Percentiles rank a stretch among this genome's conserved stretches.
phyloP scores from a whole-genome alignment of 164 flowering plant species.

The Brasenia schreberi region DNA sequence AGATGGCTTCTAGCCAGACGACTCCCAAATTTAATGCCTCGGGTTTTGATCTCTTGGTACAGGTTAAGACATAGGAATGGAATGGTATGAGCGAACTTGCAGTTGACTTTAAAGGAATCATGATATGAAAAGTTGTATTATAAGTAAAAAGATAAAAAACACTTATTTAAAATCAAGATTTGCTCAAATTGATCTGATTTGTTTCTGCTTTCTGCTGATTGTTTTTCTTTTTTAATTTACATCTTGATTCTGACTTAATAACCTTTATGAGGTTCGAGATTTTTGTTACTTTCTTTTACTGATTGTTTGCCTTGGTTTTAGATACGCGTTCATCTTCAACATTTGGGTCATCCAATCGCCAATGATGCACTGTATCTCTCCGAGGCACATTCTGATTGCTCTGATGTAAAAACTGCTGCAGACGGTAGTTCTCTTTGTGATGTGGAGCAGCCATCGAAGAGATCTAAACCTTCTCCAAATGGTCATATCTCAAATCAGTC shows the following conservation, averaged over 20 bases:
- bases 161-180: too few relatives aligned
- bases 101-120: too few relatives aligned
- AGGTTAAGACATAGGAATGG: too few relatives aligned
- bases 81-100: too few relatives aligned
- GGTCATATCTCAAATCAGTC: slow-evolving; percentile 3
- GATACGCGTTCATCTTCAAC: slow-evolving; percentile 87
- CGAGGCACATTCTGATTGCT: slow-evolving; percentile 23
- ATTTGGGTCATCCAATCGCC: slow-evolving; percentile 82
- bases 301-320: slow-evolving; percentile 7
- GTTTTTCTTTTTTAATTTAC: not conserved
- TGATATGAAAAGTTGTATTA: too few relatives aligned
- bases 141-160: too few relatives aligned
- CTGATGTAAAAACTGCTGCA: slow-evolving; percentile 33
- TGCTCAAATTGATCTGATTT: too few relatives aligned
- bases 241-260: not conserved
- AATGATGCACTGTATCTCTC: slow-evolving; percentile 74
- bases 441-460: not conserved
- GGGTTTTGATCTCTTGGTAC: too few relatives aligned
- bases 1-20: too few relatives aligned
- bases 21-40: too few relatives aligned
- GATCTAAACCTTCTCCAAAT: not conserved
- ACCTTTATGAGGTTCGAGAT: not conserved
- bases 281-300: not conserved
- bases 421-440: slow-evolving; percentile 12
- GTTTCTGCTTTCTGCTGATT: too few relatives aligned